Evolutionary conservation across 2,329 filamentous ascomycete species (phyloP), one percentile per base, ranked within the genome.

Genomic region (Epichloe hybrida): DNA sequence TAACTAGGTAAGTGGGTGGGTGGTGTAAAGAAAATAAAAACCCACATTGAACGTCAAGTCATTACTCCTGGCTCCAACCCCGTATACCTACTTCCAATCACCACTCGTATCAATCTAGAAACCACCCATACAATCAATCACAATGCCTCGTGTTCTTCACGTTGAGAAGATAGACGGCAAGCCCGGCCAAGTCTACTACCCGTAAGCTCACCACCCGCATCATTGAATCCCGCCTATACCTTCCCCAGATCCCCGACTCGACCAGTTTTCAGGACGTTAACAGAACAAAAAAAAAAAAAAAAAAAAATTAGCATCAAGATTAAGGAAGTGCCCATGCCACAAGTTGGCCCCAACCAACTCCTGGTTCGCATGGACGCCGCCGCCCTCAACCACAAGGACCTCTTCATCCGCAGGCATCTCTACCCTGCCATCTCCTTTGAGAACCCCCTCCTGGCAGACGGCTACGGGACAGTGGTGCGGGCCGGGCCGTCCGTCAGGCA

Each of bases 381-480:
- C 1, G 85, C 91, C 13, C 81, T 97, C 48, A 97, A 97, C 72
- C 93, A 97, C 72, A 86, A 90, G 60, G 93, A 97, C 67, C 80
- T 95, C 58, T 97, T 96, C 72, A 86, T 95, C 68, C 86, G 91
- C 50, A 89, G 93, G 66, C 84, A 90, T 62, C 80, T 95, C 40
- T 97, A 97, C 72, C 91, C 91, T 0, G 84, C 80, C 58, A 84
- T 88, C 49, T 84, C 85, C 12, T 95, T 95, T 66, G 76, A 79
- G 53, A 74, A 82, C 5, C 88, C 91, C 1, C 71, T 97, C 41
- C 77, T 95, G 27, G 81, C 89, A 53, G 91, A 97, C 64, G 91
- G 88, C 56, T 83, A 78, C 58, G 91, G 90, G 50, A 71, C 77
- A 52, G 87, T 97, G 4, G 75, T 83, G 34, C 70, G 73, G 4